These are phyloP conservation scores for Globisporangium polare DNA, from an alignment of 352 stramenopile genomes.

Conservation along the genomic window DNA sequence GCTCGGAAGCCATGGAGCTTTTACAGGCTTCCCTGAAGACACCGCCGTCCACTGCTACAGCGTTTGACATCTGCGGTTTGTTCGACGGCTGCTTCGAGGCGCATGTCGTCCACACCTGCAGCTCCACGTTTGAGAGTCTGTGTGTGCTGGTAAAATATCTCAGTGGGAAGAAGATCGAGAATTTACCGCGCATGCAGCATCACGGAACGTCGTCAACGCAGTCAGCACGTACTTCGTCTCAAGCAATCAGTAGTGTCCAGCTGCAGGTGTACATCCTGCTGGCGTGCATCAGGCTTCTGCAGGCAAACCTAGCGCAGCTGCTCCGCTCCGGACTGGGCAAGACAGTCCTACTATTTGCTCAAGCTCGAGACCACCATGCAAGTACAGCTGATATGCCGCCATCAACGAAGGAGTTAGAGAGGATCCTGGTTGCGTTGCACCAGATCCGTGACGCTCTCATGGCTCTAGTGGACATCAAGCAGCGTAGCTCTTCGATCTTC, in stretches of 20 bases:
- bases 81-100: conserved; percentile 46
- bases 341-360: conserved; percentile 21
- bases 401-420: conserved; percentile 2
- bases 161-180: conserved; percentile 33
- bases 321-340: conserved; percentile 53
- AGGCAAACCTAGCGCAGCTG: conserved; percentile 72
- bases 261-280: conserved; percentile 66
- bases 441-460: conserved; percentile 28
- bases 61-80: neutral
- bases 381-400: neutral
- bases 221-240: neutral
- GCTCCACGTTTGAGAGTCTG: conserved; percentile 43
- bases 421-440: neutral
- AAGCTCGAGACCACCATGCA: neutral
- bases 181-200: conserved; percentile 10
- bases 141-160: conserved; percentile 36
- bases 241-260: conserved; percentile 1
- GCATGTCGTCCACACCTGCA: conserved; percentile 37
- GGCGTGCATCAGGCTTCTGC: conserved; percentile 62
- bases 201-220: neutral
- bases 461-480: conserved; percentile 32
- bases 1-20: conserved; percentile 18
- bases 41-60: neutral
- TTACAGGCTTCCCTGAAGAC: conserved; percentile 9
- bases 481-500: neutral